These are phyloP conservation scores for Trifolium subterraneum DNA, from an alignment of 306 rosid species.

Conservation along the genomic window DNA sequence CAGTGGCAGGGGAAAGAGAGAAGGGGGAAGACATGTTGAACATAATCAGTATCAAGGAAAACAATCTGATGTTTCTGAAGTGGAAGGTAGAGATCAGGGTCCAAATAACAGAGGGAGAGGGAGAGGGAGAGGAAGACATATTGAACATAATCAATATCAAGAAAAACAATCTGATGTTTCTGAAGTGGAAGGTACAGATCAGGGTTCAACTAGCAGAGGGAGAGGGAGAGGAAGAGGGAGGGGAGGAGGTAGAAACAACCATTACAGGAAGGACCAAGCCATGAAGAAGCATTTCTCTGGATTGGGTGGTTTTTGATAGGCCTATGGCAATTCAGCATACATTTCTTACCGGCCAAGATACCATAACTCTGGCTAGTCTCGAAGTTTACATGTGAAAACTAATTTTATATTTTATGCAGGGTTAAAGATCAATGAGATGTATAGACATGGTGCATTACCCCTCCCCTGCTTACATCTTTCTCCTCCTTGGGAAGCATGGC, in stretches of 20 bases:
- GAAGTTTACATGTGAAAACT: neutral
- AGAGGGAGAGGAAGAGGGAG: constrained; percentile 72
- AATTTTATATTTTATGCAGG: constrained; percentile 15
- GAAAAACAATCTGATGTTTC: constrained; percentile 52
- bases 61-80: constrained; percentile 52
- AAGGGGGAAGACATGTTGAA: constrained; percentile 44
- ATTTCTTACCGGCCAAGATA: constrained; percentile 23
- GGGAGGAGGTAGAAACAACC: constrained; percentile 67
- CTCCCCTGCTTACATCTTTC: neutral
- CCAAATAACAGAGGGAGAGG: constrained; percentile 57
- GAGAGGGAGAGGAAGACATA: constrained; percentile 47
- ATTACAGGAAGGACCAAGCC: constrained; percentile 84
- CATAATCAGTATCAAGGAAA: constrained; percentile 50
- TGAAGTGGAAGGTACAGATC: constrained; percentile 47
- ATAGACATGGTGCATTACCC: constrained; percentile 14
- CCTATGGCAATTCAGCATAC: neutral
- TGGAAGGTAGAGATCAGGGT: constrained; percentile 41
- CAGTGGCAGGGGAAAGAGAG: constrained; percentile 62
- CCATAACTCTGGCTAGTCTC: constrained; percentile 26
- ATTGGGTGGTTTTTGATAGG: constrained; percentile 58
- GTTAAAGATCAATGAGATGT: constrained; percentile 26
- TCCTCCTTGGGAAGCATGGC: constrained; percentile 3
- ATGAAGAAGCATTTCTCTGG: constrained; percentile 90
- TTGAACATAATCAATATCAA: constrained; percentile 44
- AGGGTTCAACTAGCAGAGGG: constrained; percentile 50